phyloP scores from a whole-genome alignment of 768 basidiomycete genomes.

The Russula vinacea region DNA sequence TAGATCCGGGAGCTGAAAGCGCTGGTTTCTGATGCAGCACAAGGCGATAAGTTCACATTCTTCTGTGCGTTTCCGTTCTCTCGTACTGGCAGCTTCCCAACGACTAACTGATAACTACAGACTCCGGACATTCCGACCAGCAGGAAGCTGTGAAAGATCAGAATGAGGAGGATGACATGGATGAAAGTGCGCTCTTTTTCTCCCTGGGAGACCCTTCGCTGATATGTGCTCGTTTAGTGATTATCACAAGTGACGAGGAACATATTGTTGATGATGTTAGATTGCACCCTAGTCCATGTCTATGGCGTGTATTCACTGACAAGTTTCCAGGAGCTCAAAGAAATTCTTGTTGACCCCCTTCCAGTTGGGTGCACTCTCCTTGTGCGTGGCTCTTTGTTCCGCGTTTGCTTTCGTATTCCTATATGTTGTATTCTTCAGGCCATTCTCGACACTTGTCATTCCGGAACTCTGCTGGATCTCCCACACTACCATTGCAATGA shows the following conservation, averaged over 20 bases:
- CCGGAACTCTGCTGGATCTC: slow-evolving; percentile 33
- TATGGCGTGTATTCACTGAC: neutral
- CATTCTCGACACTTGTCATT: slow-evolving; percentile 33
- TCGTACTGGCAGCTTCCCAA: neutral
- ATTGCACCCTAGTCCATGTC: neutral
- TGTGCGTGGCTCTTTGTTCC: slow-evolving; percentile 10
- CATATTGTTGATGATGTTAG: slow-evolving; percentile 32
- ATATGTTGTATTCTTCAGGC: slow-evolving; percentile 16
- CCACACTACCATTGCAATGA: slow-evolving; percentile 32
- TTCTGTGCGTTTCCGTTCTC: slow-evolving; percentile 30
- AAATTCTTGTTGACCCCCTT: slow-evolving; percentile 26
- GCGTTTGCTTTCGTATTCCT: too few relatives aligned
- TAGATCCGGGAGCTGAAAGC: slow-evolving; percentile 28
- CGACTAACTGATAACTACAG: slow-evolving; percentile 13
- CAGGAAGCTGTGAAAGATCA: slow-evolving; percentile 2
- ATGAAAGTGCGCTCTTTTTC: slow-evolving; percentile 28
- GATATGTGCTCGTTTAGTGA: neutral
- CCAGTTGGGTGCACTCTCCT: slow-evolving; percentile 28
- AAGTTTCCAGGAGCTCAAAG: slow-evolving; percentile 15
- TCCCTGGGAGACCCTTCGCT: neutral
- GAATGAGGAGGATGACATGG: slow-evolving; percentile 33
- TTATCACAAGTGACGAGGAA: slow-evolving; percentile 23
- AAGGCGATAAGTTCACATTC: slow-evolving; percentile 33
- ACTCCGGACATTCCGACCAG: slow-evolving; percentile 34
- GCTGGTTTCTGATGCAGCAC: slow-evolving; percentile 27